phyloP scores from a whole-genome alignment of 345 rosid species.

The Aquilaria malaccensis region DNA sequence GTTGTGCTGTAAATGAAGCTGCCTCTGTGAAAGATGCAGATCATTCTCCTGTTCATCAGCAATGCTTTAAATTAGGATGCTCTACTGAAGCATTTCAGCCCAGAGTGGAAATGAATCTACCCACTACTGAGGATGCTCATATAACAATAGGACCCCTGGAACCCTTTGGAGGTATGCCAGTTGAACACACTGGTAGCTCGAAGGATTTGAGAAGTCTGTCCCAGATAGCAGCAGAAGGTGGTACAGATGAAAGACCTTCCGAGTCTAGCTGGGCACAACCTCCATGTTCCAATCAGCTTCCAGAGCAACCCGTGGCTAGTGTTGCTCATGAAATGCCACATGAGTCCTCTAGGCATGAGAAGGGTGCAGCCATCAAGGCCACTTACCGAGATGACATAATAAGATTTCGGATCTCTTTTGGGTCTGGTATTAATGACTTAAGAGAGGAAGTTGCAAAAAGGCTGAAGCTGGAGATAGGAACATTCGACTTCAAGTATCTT shows the following conservation, averaged over 20 bases:
- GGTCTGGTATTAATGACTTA: conserved; percentile 48
- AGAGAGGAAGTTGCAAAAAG: conserved; percentile 85
- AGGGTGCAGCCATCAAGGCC: conserved; percentile 60
- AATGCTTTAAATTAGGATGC: conserved; percentile 20
- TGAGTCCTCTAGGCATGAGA: conserved; percentile 28
- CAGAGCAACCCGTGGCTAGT: conserved; percentile 20
- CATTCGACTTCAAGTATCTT: conserved; percentile 74
- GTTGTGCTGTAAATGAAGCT: conserved; percentile 42
- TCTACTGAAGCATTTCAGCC: conserved; percentile 38
- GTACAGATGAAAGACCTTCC: conserved; percentile 40
- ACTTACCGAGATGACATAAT: conserved; percentile 74
- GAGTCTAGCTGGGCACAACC: conserved; percentile 45
- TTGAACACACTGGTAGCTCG: conserved; percentile 78
- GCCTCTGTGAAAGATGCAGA: conserved; percentile 33
- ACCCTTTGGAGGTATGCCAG: conserved; percentile 56
- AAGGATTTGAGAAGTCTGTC: conserved; percentile 79
- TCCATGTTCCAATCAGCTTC: conserved; percentile 14
- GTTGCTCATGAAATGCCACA: conserved; percentile 22
- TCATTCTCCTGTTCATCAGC: conserved; percentile 7
- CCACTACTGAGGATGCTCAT: conserved; percentile 38
- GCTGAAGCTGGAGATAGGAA: conserved; percentile 65
- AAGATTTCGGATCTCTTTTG: conserved; percentile 58
- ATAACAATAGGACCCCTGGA: conserved; percentile 34
- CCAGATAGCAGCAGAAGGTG: conserved; percentile 36
- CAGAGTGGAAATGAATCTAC: conserved; percentile 18